These are phyloP conservation scores for Blastosporella zonata DNA, from an alignment of 1,284 basidiomycete species.

Conservation along the genomic window DNA sequence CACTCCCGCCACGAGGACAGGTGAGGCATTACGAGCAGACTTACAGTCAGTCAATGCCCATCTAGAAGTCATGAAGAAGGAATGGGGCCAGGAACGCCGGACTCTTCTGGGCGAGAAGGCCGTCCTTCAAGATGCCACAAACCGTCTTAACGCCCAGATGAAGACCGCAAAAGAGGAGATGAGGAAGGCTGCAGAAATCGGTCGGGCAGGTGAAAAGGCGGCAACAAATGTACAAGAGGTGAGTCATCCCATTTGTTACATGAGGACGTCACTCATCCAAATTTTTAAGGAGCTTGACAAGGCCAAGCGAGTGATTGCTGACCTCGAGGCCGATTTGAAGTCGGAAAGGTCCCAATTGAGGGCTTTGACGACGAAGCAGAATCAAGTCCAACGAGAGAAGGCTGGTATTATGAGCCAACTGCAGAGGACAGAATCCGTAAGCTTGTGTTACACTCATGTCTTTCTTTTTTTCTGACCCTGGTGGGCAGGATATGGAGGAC, in stretches of 20 bases:
- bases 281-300: constrained; percentile 60
- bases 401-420: constrained; percentile 59
- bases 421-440: constrained; percentile 65
- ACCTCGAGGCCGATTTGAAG: constrained; percentile 66
- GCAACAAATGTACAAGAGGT: constrained; percentile 57
- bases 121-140: constrained; percentile 63
- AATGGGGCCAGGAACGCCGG: constrained; percentile 66
- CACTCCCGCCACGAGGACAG: constrained; percentile 61
- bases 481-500: constrained; percentile 67
- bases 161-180: constrained; percentile 55
- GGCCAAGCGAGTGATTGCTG: constrained; percentile 59
- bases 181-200: constrained; percentile 48
- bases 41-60: constrained; percentile 58
- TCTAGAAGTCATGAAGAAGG: constrained; percentile 57
- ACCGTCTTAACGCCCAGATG: constrained; percentile 59
- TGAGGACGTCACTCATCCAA: neutral
- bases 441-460: constrained; percentile 17
- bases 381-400: constrained; percentile 57
- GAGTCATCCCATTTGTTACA: constrained; percentile 21
- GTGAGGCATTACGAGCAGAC: constrained; percentile 56
- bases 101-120: constrained; percentile 66
- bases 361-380: constrained; percentile 60
- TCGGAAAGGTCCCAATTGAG: constrained; percentile 64
- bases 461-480: constrained; percentile 7
- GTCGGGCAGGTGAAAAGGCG: constrained; percentile 43